A percentile compares a stretch with the other conserved stretches of the same genome.
Evolutionary conservation across 2,329 filamentous ascomycete genomes (phyloP).

Genomic region (Boeremia lycopersici): DNA sequence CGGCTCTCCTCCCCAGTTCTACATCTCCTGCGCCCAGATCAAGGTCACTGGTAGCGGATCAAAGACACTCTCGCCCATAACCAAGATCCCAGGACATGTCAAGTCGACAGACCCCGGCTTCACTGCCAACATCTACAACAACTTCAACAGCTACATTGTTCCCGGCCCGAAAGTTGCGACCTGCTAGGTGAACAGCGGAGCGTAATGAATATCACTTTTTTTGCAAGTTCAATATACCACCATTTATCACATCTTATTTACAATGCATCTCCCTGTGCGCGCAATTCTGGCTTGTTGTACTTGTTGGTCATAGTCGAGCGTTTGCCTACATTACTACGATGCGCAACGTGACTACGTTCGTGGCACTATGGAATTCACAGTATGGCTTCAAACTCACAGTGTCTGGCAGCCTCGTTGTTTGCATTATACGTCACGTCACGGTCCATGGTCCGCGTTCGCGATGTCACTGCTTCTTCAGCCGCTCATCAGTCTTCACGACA

Average conservation of each 20-base stretch:
- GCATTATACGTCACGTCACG: background rate
- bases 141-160: slow-evolving; percentile 45
- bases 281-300: background rate
- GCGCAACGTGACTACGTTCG: background rate
- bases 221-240: background rate
- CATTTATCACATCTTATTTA: background rate
- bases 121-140: slow-evolving; percentile 48
- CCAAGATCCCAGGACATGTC: slow-evolving; percentile 45
- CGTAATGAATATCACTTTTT: background rate
- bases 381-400: background rate
- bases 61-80: slow-evolving; percentile 28
- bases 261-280: background rate
- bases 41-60: slow-evolving; percentile 51
- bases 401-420: background rate
- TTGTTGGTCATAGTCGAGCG: background rate
- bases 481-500: slow-evolving; percentile 24
- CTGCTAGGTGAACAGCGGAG: slow-evolving; percentile 29
- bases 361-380: background rate
- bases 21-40: slow-evolving; percentile 54
- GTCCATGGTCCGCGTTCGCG: slow-evolving; percentile 15
- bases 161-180: slow-evolving; percentile 46
- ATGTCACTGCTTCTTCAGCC: slow-evolving; percentile 1
- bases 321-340: background rate
- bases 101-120: slow-evolving; percentile 44
- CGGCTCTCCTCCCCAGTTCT: slow-evolving; percentile 30